Evolutionary conservation across 2,329 filamentous ascomycete genomes (phyloP).

Genomic region (Fusarium haematococcum): DNA sequence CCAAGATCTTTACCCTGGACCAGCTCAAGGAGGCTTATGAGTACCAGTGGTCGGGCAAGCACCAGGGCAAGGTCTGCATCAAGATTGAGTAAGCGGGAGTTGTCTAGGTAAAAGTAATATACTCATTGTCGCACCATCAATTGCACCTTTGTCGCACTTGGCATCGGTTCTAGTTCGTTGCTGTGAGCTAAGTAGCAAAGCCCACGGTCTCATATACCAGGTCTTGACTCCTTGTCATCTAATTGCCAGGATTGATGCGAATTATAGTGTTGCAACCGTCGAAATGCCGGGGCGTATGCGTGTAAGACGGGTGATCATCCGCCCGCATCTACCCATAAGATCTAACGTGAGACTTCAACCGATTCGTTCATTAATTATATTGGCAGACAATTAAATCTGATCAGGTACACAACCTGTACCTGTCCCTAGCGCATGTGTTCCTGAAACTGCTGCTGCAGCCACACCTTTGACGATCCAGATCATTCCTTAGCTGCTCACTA

Average conservation of each 20-base stretch:
- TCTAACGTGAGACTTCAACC: background rate
- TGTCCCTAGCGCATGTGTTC: background rate
- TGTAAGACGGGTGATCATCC: constrained; percentile 12
- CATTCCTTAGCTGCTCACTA: background rate
- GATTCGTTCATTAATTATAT: constrained; percentile 5
- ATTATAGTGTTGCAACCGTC: background rate
- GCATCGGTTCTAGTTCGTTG: background rate
- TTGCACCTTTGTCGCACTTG: background rate
- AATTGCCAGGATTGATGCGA: background rate
- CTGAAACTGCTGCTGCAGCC: background rate
- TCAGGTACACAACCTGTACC: background rate
- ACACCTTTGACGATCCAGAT: background rate
- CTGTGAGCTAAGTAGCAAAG: background rate
- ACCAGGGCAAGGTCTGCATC: constrained; percentile 55
- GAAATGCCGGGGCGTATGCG: background rate
- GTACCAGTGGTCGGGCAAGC: constrained; percentile 53
- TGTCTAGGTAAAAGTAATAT: background rate
- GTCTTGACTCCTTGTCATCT: background rate
- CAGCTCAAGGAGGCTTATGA: constrained; percentile 58
- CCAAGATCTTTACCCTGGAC: constrained; percentile 58
- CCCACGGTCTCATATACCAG: background rate
- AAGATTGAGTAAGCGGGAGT: constrained; percentile 43
- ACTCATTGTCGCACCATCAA: background rate
- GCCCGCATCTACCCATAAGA: constrained; percentile 1
- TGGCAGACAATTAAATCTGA: constrained; percentile 23